A percentile compares a stretch with the other conserved stretches of the same genome.
phyloP scores from a whole-genome alignment of 495 filamentous ascomycete genomes.

The Physcia stellaris region DNA sequence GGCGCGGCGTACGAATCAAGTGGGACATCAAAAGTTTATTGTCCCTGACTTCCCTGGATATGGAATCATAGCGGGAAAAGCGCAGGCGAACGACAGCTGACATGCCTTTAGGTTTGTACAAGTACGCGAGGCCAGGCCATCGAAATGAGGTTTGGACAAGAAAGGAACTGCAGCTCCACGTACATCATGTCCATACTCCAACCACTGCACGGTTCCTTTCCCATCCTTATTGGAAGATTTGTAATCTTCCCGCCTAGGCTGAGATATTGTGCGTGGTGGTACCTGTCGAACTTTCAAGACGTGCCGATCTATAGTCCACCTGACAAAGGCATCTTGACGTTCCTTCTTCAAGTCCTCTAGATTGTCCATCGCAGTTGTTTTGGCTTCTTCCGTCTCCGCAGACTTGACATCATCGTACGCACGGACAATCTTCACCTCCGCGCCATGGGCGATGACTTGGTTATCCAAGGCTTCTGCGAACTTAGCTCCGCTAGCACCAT shows the following conservation, averaged over 20 bases:
- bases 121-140: neutral
- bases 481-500: conserved; percentile 12
- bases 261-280: conserved; percentile 7
- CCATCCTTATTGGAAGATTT: conserved; percentile 9
- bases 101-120: no score
- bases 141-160: no score
- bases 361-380: conserved; percentile 5
- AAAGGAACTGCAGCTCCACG: no score
- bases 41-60: no score
- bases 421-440: conserved; percentile 18
- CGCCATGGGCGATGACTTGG: conserved; percentile 16
- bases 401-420: conserved; percentile 14
- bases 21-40: no score
- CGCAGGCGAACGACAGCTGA: no score
- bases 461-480: conserved; percentile 15
- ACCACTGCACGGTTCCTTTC: conserved; percentile 18
- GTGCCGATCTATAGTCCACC: conserved; percentile 25
- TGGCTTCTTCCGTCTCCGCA: conserved; percentile 7
- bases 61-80: no score
- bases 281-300: conserved; percentile 20
- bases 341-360: conserved; percentile 17
- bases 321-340: conserved; percentile 20
- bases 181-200: conserved; percentile 21
- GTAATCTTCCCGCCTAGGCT: conserved; percentile 14
- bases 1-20: conserved; percentile 3